phyloP scores from a whole-genome alignment of 257 asterid genomes.

The Penstemon eatonii region DNA sequence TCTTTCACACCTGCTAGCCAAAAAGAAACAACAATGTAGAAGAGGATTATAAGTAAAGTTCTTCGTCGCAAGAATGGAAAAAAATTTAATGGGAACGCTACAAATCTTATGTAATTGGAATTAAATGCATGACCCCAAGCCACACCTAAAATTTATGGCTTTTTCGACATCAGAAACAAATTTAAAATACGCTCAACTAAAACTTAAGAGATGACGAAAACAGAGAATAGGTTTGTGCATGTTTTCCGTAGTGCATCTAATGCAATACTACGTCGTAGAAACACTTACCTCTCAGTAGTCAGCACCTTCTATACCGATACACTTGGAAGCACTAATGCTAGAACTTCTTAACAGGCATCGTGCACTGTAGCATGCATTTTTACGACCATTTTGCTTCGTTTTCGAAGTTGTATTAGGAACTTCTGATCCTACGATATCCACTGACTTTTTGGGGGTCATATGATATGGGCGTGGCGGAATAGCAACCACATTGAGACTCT shows the following conservation, averaged over 20 bases:
- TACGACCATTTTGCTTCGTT: conserved; percentile 42
- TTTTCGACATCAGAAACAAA: no score
- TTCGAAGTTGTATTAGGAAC: conserved; percentile 35
- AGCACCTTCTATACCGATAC: conserved; percentile 63
- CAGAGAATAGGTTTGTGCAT: no score
- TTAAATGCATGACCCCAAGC: no score
- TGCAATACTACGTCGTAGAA: background rate
- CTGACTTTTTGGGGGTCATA: conserved; percentile 56
- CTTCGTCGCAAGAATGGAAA: background rate
- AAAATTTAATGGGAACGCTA: background rate
- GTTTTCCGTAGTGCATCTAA: no score
- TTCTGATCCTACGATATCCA: conserved; percentile 42
- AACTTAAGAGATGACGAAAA: no score
- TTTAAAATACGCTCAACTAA: no score
- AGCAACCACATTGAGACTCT: conserved; percentile 41
- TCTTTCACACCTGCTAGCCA: conserved; percentile 30
- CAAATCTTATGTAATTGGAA: background rate
- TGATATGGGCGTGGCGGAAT: conserved; percentile 56
- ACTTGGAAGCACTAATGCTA: conserved; percentile 80
- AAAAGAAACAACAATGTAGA: conserved; percentile 22
- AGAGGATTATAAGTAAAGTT: background rate
- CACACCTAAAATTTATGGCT: no score
- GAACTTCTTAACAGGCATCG: conserved; percentile 82
- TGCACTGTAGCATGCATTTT: conserved; percentile 66
- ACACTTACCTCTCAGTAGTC: conserved; percentile 59